Evolutionary conservation across 1,139 yeast species (phyloP), one percentile per base, ranked within the genome.

Genomic region (Geotrichum restrictum): DNA sequence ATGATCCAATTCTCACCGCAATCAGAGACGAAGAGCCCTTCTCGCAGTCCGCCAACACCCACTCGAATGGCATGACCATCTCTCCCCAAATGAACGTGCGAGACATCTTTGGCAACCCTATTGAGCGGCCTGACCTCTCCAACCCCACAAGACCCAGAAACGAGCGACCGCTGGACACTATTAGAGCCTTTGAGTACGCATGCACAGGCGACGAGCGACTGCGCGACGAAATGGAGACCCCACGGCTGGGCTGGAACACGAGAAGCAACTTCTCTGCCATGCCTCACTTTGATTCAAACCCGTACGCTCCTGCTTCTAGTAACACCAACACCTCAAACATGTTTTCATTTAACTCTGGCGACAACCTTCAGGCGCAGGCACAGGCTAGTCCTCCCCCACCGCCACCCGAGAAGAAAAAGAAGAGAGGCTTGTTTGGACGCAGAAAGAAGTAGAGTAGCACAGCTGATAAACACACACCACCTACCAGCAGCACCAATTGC

Each of bases 1-100:
- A 88, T 62, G 97, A 89, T 70, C 97, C 96, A 24, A 85, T 91
- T 56, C 74, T 93, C 57, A 78, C 84, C 33, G 98, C 98, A 5
- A 95, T 93, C 49, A 89, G 85, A 65, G 97, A 91, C 70, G 93
- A 86, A 16, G 97, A 93, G 73, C 98, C 98, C 8, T 93, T 88
- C 68, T 96, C 93, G 70, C 65, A 53, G 69, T 66, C 49, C 60
- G 62, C 34, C 61, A 64, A 50, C 50, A 70, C 74, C 51, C 66
- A 67, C 64, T 65, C 68, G 69, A 65, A 64, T 74, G 67, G 69
- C 67, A 64, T 73, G 74, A 51, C 74, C 64, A 60, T 69, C 65
- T 68, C 71, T 22, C 74, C 72, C 51, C 70, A 69, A 55, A 68
- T 70, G 58, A 69, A 67, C 48, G 69, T 83, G 63, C 81, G 81